Conservation (phyloP, 2,329 filamentous ascomycete species). For the Basipetospora chlamydospora region DNA sequence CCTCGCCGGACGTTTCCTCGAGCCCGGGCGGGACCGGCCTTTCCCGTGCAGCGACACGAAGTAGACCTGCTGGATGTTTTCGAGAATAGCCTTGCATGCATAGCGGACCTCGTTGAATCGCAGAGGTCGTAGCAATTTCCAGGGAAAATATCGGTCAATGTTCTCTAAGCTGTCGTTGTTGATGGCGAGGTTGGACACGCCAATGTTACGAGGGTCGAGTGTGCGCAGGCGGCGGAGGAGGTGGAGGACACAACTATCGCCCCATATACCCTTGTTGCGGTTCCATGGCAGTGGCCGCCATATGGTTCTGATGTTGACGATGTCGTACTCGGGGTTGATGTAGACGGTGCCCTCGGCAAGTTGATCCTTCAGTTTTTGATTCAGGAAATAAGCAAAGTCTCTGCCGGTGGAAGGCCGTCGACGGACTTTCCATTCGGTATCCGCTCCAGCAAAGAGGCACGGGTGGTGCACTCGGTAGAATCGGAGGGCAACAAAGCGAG, state of each 20-base stretch:
- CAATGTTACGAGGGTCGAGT: neutral
- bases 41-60: neutral
- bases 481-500: neutral
- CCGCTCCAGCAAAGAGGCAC: neutral
- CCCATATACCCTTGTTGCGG: too few species aligned
- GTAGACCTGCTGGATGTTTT: neutral
- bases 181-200: neutral
- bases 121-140: too few species aligned
- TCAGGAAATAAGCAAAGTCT: neutral
- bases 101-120: neutral
- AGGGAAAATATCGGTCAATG: too few species aligned
- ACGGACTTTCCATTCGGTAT: neutral
- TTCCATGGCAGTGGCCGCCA: neutral
- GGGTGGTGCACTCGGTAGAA: neutral
- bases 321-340: neutral
- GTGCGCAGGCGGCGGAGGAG: neutral
- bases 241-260: neutral
- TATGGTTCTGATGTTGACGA: neutral
- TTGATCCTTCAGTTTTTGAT: neutral
- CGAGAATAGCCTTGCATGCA: neutral
- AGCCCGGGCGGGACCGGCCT: neutral
- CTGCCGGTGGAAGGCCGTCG: neutral
- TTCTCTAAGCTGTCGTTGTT: neutral
- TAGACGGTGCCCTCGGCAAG: neutral
- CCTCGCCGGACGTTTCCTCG: neutral